Conservation (phyloP, 345 rosid genomes). For the Excoecaria cochinchinensis region DNA sequence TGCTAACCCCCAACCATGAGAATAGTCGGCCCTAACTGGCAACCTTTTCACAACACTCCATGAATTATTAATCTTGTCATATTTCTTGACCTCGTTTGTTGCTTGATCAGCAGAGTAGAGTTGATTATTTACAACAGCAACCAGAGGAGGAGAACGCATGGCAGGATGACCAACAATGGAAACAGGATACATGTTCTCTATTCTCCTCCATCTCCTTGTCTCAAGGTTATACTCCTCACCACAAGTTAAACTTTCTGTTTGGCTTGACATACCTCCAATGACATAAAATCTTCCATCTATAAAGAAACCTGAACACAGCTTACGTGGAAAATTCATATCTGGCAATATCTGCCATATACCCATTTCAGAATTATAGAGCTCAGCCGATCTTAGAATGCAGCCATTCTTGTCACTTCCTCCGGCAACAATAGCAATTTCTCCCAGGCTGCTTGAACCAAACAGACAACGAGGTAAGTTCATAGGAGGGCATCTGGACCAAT, state of each 20-base stretch:
- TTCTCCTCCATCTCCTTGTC: slow-evolving; percentile 43
- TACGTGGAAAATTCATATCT: slow-evolving; percentile 40
- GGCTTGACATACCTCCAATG: slow-evolving; percentile 43
- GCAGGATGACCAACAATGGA: slow-evolving; percentile 39
- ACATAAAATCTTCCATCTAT: slow-evolving; percentile 50
- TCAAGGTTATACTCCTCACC: slow-evolving; percentile 47
- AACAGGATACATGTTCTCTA: slow-evolving; percentile 40
- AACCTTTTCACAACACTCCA: slow-evolving; percentile 41
- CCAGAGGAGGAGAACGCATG: slow-evolving; percentile 45
- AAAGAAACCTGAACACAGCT: slow-evolving; percentile 45
- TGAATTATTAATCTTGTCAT: slow-evolving; percentile 34
- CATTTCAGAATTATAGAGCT: slow-evolving; percentile 37
- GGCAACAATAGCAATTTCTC: slow-evolving; percentile 41
- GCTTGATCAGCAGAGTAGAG: slow-evolving; percentile 43
- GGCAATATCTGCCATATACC: slow-evolving; percentile 39
- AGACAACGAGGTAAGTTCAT: slow-evolving; percentile 43
- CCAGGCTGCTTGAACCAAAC: slow-evolving; percentile 47
- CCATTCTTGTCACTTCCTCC: slow-evolving; percentile 45
- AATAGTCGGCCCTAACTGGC: slow-evolving; percentile 41
- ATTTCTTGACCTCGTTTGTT: slow-evolving; percentile 44
- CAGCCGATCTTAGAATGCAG: slow-evolving; percentile 35
- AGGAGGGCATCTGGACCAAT: slow-evolving; percentile 38
- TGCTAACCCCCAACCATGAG: slow-evolving; percentile 50
- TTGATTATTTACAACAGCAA: slow-evolving; percentile 45
- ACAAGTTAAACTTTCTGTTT: slow-evolving; percentile 30